These are phyloP conservation scores for Cyberlindnera euphorbiiphila DNA, from an alignment of 805 yeast genomes.

Conservation along the genomic window DNA sequence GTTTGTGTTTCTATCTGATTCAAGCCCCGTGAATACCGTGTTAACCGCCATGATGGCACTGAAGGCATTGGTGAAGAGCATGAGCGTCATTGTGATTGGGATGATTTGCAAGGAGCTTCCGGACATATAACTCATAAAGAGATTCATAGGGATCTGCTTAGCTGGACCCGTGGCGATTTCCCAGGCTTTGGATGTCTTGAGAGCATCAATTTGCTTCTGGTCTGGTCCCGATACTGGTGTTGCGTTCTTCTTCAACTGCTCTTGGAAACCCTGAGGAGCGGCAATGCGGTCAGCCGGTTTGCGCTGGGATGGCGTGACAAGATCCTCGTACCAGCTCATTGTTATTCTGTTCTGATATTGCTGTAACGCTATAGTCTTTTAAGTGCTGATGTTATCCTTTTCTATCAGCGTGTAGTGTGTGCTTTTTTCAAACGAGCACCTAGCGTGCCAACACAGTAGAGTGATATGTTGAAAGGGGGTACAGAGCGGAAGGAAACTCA, in stretches of 20 bases:
- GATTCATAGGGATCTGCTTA: constrained; percentile 84
- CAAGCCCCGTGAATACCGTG: constrained; percentile 47
- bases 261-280: constrained; percentile 16
- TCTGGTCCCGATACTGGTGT: constrained; percentile 4
- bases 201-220: constrained; percentile 12
- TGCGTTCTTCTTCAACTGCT: constrained; percentile 3
- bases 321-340: constrained; percentile 15
- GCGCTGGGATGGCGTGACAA: constrained; percentile 1
- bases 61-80: constrained; percentile 75
- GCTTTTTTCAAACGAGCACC: too few relatives aligned
- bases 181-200: constrained; percentile 62
- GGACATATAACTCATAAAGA: constrained; percentile 87
- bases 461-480: too few relatives aligned
- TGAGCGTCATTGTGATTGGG: constrained; percentile 84
- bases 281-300: constrained; percentile 5
- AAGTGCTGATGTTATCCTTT: too few relatives aligned
- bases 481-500: too few relatives aligned
- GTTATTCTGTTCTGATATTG: neutral
- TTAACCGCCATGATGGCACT: constrained; percentile 62
- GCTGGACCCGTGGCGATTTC: constrained; percentile 79
- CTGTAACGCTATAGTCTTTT: too few relatives aligned
- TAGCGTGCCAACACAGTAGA: too few relatives aligned
- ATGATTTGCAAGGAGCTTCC: constrained; percentile 87
- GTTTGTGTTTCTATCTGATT: constrained; percentile 34
- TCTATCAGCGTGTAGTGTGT: too few relatives aligned